Conservation (phyloP, 1,284 basidiomycete species). For the Cryptococcus hybrid region DNA sequence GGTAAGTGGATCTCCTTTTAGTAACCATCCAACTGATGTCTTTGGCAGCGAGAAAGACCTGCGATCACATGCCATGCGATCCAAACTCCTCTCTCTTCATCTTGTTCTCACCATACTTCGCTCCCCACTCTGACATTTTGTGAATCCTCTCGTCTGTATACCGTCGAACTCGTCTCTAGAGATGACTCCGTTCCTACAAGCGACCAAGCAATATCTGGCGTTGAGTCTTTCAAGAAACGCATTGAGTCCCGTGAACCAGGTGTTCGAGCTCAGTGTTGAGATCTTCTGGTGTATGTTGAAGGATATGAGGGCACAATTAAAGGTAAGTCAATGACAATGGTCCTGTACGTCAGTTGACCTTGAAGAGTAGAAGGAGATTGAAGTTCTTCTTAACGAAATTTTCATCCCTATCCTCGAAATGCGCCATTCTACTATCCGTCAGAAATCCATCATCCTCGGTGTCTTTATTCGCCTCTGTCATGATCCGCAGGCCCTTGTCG, state of each 20-base stretch:
- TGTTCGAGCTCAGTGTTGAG: slow-evolving; percentile 97
- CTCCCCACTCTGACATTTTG: slow-evolving; percentile 2
- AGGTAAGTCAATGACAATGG: slow-evolving; percentile 54
- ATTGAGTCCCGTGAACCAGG: slow-evolving; percentile 90
- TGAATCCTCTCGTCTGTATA: slow-evolving; percentile 63
- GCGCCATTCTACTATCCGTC: slow-evolving; percentile 91
- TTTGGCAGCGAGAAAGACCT: slow-evolving; percentile 60
- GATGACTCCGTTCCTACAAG: slow-evolving; percentile 82
- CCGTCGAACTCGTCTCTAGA: slow-evolving; percentile 83
- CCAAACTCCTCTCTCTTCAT: slow-evolving; percentile 88
- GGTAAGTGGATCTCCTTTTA: slow-evolving; percentile 55
- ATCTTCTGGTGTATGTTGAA: slow-evolving; percentile 97
- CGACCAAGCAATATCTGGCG: slow-evolving; percentile 93
- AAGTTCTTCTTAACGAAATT: slow-evolving; percentile 96
- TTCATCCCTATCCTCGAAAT: slow-evolving; percentile 99
- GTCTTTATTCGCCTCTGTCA: slow-evolving; percentile 85
- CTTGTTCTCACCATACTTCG: slow-evolving; percentile 89
- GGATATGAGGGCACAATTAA: slow-evolving; percentile 92
- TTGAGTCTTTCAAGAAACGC: slow-evolving; percentile 92
- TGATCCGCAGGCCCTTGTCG: slow-evolving; percentile 93
- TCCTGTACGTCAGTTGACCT: not conserved
- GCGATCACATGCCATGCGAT: slow-evolving; percentile 93
- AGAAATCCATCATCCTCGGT: slow-evolving; percentile 84
- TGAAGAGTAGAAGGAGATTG: slow-evolving; percentile 86
- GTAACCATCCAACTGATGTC: no score